Base-by-base conservation (phyloP, 257 asterid genomes). In the Fraxinus cuspidata region DNA sequence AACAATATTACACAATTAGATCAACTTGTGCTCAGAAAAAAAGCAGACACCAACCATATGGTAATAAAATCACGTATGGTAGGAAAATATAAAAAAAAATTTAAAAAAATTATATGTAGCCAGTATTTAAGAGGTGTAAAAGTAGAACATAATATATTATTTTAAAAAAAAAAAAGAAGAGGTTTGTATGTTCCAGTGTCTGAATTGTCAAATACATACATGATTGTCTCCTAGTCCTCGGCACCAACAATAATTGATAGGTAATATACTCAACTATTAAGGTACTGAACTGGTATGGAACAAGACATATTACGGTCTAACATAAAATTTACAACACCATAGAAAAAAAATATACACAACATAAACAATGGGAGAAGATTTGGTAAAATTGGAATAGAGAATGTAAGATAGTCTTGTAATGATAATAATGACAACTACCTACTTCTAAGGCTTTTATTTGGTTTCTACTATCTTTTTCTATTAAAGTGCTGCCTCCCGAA, bases 281-380 rank as follows among this genome's bases (percentile, higher is more conserved):
- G 66, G 28, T 21, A 56, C 65, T n/a, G 65, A 21, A n/a, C 27
- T 5, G 27, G 65, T n/a, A 58, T 21, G 29, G 15, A 21, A 58
- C 66, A 58, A 58, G 66, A 21, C 15, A 2, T 56, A 58, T 3
- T 15, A 4, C 66, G 1, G 28, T 58, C 28, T n/a, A 47, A 58
- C 23, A 58, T 58, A 58, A 58, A 23, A 58, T 58, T 58, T 58
- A 58, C 23, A 9, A 58, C 31, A 23, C 12, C 28, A 21, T 23
- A 58, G 35, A 32, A 32, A 10, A 58, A 58, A 58, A 21, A 7
- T 10, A 58, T n/a, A 21, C 25, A 27, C 29, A 21, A 21, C 66
- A 58, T 58, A 58, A 58, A 58, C 25, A 58, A 58, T 58, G 66
- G 66, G 15, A 58, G 66, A n/a, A 58, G 29, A 58, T 58, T 23